Conservation (phyloP, 192 early-diverging fungal species). For the Coemansia sp. region DNA sequence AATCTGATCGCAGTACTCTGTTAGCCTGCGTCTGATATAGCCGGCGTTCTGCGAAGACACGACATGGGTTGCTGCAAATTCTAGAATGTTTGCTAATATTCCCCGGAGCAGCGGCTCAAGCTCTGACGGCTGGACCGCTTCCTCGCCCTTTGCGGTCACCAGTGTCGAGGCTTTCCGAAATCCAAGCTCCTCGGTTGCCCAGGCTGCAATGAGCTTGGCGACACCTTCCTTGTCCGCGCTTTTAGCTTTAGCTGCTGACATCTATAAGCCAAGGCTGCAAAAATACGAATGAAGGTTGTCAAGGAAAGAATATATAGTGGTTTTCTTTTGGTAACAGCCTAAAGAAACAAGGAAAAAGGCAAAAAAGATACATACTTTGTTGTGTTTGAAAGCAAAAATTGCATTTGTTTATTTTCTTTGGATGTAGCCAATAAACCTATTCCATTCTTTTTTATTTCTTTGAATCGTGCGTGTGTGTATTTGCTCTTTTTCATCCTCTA, state of each 20-base stretch:
- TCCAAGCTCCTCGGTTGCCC: constrained; percentile 53
- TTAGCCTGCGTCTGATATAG: constrained; percentile 17
- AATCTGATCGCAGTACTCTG: constrained; percentile 28
- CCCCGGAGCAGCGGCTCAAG: constrained; percentile 51
- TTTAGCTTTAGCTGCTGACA: neutral
- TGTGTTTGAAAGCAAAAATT: too few species aligned
- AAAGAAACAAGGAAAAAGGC: neutral
- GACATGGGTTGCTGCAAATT: constrained; percentile 30
- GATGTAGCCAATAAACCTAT: constrained; percentile 2
- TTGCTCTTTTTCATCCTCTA: constrained; percentile 5
- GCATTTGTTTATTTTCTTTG: constrained; percentile 1
- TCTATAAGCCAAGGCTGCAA: neutral
- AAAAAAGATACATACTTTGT: too few species aligned
- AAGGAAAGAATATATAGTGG: neutral
- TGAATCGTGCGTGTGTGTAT: neutral
- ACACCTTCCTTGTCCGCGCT: constrained; percentile 22
- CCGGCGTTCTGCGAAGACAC: constrained; percentile 38
- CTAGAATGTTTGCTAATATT: constrained; percentile 34
- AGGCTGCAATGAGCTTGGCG: constrained; percentile 35
- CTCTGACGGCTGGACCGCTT: constrained; percentile 29
- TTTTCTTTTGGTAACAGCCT: neutral
- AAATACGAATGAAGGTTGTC: neutral
- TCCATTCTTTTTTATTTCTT: neutral
- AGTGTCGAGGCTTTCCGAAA: constrained; percentile 44
- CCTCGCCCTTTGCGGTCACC: constrained; percentile 49